phyloP scores from a whole-genome alignment of 345 rosid genomes.

The Stellera chamaejasme region DNA sequence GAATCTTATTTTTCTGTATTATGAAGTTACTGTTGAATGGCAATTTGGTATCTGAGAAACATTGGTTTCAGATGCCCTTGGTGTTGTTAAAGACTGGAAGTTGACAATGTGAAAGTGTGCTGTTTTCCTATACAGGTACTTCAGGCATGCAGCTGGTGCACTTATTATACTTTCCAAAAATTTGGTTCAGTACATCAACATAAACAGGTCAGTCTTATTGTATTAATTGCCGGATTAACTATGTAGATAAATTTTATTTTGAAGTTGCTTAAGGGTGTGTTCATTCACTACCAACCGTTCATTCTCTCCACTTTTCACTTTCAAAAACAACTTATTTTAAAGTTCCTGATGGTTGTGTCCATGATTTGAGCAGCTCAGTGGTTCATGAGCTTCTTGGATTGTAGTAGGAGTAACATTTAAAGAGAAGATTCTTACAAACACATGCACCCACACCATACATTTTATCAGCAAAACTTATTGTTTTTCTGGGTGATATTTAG shows the following conservation, averaged over 20 bases:
- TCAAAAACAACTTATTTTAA: neutral
- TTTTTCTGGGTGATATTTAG: too few species aligned
- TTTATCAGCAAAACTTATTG: too few species aligned
- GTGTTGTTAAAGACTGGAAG: too few species aligned
- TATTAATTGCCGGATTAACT: conserved; percentile 1
- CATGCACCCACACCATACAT: too few species aligned
- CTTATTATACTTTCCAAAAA: conserved; percentile 72
- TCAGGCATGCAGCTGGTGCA: conserved; percentile 77
- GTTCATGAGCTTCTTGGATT: too few species aligned
- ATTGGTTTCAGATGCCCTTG: too few species aligned
- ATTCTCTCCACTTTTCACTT: neutral
- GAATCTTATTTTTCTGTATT: neutral
- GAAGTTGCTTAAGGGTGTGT: neutral
- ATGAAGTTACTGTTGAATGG: too few species aligned
- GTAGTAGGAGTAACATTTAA: too few species aligned
- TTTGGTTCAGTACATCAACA: conserved; percentile 66
- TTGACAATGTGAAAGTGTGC: neutral
- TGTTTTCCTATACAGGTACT: conserved; percentile 48
- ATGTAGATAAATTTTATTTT: neutral
- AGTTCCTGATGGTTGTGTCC: neutral
- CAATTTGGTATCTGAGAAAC: too few species aligned
- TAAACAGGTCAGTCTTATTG: conserved; percentile 64
- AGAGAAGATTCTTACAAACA: too few species aligned
- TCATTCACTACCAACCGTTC: too few species aligned
- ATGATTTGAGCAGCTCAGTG: too few species aligned